These are phyloP conservation scores for Xylogone sp. DNA, from an alignment of 2,329 filamentous ascomycete species.

Conservation along the genomic window DNA sequence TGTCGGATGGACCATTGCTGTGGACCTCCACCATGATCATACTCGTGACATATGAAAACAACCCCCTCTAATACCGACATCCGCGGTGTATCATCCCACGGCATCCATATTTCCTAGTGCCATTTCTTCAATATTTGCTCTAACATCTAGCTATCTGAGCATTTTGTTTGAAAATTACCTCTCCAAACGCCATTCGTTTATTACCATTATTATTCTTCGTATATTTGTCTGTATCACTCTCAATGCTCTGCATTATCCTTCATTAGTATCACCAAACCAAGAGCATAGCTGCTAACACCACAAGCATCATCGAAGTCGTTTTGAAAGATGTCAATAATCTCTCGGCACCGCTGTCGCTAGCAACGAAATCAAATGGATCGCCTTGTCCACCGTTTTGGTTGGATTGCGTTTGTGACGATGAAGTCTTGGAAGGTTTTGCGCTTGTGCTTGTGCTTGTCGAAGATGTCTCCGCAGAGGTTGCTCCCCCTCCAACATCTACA, in stretches of 20 bases:
- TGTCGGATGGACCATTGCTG: no score
- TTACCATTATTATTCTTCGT: background rate
- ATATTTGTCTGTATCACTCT: no score
- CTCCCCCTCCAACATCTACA: background rate
- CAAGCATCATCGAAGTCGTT: background rate
- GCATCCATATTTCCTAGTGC: no score
- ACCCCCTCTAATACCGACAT: no score
- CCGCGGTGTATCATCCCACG: no score
- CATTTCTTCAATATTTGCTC: background rate
- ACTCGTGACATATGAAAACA: no score
- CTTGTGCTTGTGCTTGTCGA: background rate
- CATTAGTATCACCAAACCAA: background rate
- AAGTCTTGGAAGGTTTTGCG: background rate
- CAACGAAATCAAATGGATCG: conserved; percentile 1
- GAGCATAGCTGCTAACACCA: background rate
- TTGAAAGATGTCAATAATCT: background rate
- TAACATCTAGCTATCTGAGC: background rate
- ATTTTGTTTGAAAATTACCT: background rate
- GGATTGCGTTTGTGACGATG: background rate
- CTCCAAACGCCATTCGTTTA: background rate
- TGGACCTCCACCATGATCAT: no score
- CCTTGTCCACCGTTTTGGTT: background rate
- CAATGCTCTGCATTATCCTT: no score
- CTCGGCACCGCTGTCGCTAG: background rate
- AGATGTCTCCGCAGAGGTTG: background rate